phyloP scores from a whole-genome alignment of 2,329 filamentous ascomycete species.

The Phyllosticta citribraziliensis region DNA sequence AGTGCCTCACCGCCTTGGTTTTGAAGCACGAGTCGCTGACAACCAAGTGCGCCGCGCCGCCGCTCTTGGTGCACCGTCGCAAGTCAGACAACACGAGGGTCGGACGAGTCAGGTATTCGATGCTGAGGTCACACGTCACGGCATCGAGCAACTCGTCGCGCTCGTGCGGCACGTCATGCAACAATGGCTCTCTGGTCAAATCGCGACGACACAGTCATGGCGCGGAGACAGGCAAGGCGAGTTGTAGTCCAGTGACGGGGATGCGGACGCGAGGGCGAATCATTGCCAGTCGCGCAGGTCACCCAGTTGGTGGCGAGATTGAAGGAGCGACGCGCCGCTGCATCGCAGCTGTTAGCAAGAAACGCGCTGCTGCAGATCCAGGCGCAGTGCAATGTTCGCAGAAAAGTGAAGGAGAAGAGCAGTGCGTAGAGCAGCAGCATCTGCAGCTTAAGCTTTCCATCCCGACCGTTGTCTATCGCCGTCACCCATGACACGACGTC shows the following conservation, averaged over 20 bases:
- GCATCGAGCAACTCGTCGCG: slow-evolving; percentile 28
- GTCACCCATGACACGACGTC: no score
- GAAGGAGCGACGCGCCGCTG: neutral
- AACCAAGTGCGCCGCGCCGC: slow-evolving; percentile 40
- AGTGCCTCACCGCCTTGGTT: slow-evolving; percentile 41
- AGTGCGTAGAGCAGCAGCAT: neutral
- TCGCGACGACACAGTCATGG: slow-evolving; percentile 21
- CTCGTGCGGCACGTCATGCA: slow-evolving; percentile 14
- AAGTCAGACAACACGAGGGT: slow-evolving; percentile 36
- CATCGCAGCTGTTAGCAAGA: neutral
- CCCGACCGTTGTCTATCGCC: neutral
- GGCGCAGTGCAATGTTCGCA: no score
- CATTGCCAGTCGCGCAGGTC: neutral
- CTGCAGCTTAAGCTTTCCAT: neutral
- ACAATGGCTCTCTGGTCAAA: slow-evolving; percentile 32
- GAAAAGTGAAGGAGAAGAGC: neutral
- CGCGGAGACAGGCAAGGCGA: neutral
- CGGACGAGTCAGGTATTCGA: slow-evolving; percentile 42
- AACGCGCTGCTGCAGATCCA: no score
- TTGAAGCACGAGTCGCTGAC: slow-evolving; percentile 46
- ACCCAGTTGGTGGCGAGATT: neutral
- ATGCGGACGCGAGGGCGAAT: neutral
- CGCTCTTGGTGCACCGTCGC: slow-evolving; percentile 28
- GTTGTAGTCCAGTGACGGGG: neutral
- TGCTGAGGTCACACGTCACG: slow-evolving; percentile 41